Evolutionary conservation across 495 filamentous ascomycete species (phyloP), one percentile per base, ranked within the genome.

Genomic region (Podospora pseudopauciseta): DNA sequence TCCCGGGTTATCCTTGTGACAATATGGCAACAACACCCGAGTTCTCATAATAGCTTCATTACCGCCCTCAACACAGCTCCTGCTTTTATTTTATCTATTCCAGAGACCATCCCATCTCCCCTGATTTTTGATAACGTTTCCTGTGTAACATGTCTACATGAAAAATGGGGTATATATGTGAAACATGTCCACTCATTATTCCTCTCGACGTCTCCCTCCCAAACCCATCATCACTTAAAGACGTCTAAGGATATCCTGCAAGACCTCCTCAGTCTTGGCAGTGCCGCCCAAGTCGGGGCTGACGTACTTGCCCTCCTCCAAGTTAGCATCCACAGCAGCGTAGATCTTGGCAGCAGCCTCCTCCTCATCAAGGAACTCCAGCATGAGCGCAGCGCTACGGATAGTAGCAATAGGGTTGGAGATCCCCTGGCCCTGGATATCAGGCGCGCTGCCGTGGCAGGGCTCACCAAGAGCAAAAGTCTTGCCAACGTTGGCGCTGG

Each of bases 371-470:
- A 97, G 78, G 80, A 99, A 99, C 83, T 97, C 94, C 70, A 99
- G 84, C 94, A 98, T 97, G 74, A 97, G 84, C 56, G 90, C 95
- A 23, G 93, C 89, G 79, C 91, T 95, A 77, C 95, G 85, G 70
- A 98, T 85, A 19, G 94, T 99, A 57, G 95, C 95, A 76, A 99
- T 92, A 60, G 95, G 95, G 82, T 99, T 98, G 72, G 95, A 92
- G 75, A 99, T 92, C 63, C 89, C 88, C 82, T 88, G 82, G 65
- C 96, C 96, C 86, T 92, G 88, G 75, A 99, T 99, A 76, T 99
- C 95, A 11, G 95, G 95, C 60, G 95, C 95, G 75, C 88, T 91
- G 28, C 95, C 95, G 80, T 99, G 95, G 83, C 95, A 99, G 65
- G 95, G 95, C 86, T 99, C 95, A 70, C 95, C 95, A 70, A 99